Evolutionary conservation across 2,329 filamentous ascomycete genomes (phyloP).

Genomic region (Botryotinia globosa): DNA sequence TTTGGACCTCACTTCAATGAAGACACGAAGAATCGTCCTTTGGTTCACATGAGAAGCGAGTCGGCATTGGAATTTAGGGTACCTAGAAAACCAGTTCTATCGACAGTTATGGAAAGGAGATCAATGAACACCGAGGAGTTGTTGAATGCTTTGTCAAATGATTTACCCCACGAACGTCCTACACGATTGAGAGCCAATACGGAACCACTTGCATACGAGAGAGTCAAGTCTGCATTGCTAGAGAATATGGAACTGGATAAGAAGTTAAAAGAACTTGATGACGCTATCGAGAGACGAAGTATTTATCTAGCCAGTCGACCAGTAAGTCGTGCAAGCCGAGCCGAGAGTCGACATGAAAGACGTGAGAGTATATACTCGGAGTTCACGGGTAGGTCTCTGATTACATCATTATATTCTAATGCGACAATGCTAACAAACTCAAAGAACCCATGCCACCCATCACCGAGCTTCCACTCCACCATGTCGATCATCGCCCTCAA

Average conservation of each 20-base stretch:
- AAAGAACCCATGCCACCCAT: slow-evolving; percentile 52
- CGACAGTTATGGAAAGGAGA: slow-evolving; percentile 30
- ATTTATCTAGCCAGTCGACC: slow-evolving; percentile 43
- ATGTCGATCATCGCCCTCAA: slow-evolving; percentile 37
- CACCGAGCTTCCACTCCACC: slow-evolving; percentile 44
- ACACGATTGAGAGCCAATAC: slow-evolving; percentile 35
- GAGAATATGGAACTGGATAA: slow-evolving; percentile 54
- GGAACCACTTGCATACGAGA: slow-evolving; percentile 35
- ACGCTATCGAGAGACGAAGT: slow-evolving; percentile 55
- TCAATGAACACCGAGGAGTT: slow-evolving; percentile 33
- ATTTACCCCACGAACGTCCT: slow-evolving; percentile 31
- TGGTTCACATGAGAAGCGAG: slow-evolving; percentile 33
- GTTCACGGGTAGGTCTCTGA: slow-evolving; percentile 27
- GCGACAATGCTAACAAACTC: slow-evolving; percentile 21
- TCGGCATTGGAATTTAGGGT: slow-evolving; percentile 35
- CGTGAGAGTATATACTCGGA: slow-evolving; percentile 32
- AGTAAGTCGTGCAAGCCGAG: slow-evolving; percentile 32
- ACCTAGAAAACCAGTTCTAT: slow-evolving; percentile 35
- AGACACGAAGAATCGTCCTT: slow-evolving; percentile 23
- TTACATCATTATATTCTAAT: no score
- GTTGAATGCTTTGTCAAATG: slow-evolving; percentile 29
- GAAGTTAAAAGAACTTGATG: slow-evolving; percentile 58
- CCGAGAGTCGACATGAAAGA: slow-evolving; percentile 26
- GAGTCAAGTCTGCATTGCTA: slow-evolving; percentile 37
- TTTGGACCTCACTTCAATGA: slow-evolving; percentile 42